Percentiles rank a stretch among this genome's conserved stretches.
These are phyloP conservation scores for Stentor roeselii DNA, from an alignment of 73 alveolate genomes.

Conservation along the genomic window DNA sequence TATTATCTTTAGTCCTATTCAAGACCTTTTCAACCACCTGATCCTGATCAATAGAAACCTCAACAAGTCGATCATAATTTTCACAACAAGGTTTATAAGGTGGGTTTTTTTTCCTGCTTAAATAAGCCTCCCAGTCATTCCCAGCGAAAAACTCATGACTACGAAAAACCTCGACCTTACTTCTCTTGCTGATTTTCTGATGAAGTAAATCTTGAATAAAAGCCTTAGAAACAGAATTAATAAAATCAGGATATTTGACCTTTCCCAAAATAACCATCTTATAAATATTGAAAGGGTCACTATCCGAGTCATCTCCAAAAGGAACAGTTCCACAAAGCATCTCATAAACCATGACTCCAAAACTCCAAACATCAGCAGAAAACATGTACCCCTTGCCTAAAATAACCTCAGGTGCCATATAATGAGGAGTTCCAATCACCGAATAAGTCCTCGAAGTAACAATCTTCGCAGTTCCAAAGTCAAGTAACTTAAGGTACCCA, in stretches of 20 bases:
- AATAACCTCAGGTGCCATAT: conserved; percentile 31
- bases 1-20: too few relatives aligned
- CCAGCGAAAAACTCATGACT: background rate
- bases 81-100: background rate
- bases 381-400: background rate
- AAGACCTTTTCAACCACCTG: background rate
- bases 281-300: background rate
- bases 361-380: conserved; percentile 22
- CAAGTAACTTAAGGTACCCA: conserved; percentile 20
- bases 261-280: background rate
- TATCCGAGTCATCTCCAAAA: background rate
- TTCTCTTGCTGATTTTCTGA: background rate
- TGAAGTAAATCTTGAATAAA: conserved; percentile 22
- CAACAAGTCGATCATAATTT: background rate
- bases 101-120: background rate
- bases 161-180: background rate
- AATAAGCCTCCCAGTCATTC: background rate
- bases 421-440: conserved; percentile 28
- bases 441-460: conserved; percentile 18
- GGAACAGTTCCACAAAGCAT: conserved; percentile 19
- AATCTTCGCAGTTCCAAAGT: conserved; percentile 22
- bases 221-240: background rate
- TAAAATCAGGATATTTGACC: background rate
- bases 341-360: conserved; percentile 27
- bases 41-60: background rate